Percentiles rank a stretch among this genome's conserved stretches.
Evolutionary conservation across 441 rosid genomes (phyloP).

Genomic region (Omphalea diandra): DNA sequence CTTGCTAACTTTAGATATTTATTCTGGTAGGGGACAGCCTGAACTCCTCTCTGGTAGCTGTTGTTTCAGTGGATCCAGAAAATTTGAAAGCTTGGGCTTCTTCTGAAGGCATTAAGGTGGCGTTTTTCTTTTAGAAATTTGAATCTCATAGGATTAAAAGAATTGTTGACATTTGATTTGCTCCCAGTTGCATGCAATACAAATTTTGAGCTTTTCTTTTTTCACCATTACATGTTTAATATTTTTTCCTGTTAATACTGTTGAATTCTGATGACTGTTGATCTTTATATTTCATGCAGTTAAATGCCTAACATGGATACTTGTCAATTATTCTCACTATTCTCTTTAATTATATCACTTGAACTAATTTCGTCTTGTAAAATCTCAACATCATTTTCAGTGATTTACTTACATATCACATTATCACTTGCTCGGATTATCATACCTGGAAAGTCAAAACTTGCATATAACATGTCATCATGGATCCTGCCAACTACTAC

Average conservation of each 20-base stretch:
- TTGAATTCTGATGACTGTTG: background rate
- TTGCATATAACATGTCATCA: background rate
- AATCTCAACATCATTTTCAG: background rate
- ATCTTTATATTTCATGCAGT: background rate
- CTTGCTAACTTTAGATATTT: slow-evolving; percentile 23
- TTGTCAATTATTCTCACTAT: background rate
- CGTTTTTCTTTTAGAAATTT: slow-evolving; percentile 11
- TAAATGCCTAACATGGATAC: background rate
- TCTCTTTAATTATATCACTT: background rate
- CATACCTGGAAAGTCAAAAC: background rate
- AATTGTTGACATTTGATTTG: background rate
- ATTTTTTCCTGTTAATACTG: background rate
- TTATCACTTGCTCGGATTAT: background rate
- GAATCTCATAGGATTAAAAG: background rate
- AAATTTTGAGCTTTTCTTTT: background rate
- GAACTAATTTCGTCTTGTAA: background rate
- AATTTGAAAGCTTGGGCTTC: slow-evolving; percentile 77
- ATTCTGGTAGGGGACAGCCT: slow-evolving; percentile 80
- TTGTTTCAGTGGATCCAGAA: slow-evolving; percentile 86
- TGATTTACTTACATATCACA: background rate
- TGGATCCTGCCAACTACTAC: background rate
- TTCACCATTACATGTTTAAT: background rate
- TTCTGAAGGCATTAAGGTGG: slow-evolving; percentile 84
- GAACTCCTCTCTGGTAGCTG: slow-evolving; percentile 79
- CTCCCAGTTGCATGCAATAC: background rate